These are phyloP conservation scores for Candida sakaeoensis DNA, from an alignment of 805 yeast species.

Conservation along the genomic window DNA sequence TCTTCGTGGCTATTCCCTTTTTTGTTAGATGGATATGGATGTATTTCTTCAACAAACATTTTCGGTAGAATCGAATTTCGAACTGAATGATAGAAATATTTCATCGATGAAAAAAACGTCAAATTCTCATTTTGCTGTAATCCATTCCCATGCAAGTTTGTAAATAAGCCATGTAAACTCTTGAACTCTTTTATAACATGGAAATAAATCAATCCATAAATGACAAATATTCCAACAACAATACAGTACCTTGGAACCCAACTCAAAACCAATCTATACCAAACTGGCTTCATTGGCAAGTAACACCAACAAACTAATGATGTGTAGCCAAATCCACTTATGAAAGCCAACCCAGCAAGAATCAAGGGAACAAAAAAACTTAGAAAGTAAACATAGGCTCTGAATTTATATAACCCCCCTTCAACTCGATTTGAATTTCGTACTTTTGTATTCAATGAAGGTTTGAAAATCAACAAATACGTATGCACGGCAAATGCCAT, in stretches of 20 bases:
- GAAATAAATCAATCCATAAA: constrained; percentile 68
- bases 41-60: constrained; percentile 20
- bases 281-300: constrained; percentile 64
- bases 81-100: constrained; percentile 22
- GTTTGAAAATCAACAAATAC: constrained; percentile 65
- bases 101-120: constrained; percentile 31
- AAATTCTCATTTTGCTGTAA: constrained; percentile 18
- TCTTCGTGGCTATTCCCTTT: too few species aligned
- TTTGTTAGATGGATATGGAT: background rate
- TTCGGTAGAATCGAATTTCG: constrained; percentile 24
- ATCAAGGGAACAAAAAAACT: constrained; percentile 61
- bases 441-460: constrained; percentile 44
- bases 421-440: constrained; percentile 42
- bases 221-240: constrained; percentile 54
- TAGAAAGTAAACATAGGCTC: constrained; percentile 55
- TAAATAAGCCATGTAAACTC: constrained; percentile 46
- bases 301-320: constrained; percentile 76
- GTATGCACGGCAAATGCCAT: constrained; percentile 81
- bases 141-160: constrained; percentile 22
- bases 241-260: constrained; percentile 81
- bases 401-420: constrained; percentile 66
- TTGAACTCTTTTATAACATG: constrained; percentile 66
- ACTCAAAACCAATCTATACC: constrained; percentile 70
- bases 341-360: constrained; percentile 70
- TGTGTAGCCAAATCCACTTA: constrained; percentile 50